These are phyloP conservation scores for Penicillium sp. DNA, from an alignment of 2,329 filamentous ascomycete species.

Conservation along the genomic window DNA sequence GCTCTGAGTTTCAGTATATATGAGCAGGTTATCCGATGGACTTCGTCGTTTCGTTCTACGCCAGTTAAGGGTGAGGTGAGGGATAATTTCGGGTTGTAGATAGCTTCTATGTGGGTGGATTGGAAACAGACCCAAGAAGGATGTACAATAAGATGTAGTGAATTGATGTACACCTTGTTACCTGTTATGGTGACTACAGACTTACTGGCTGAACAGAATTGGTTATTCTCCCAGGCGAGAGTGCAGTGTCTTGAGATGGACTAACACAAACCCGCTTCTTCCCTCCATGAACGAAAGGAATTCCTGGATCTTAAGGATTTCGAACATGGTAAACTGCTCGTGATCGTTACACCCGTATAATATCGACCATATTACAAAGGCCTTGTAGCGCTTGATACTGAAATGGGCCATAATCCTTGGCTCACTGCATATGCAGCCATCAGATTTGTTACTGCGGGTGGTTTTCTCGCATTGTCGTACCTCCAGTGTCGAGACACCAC, in stretches of 20 bases:
- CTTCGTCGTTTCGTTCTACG: background rate
- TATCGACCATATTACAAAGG: background rate
- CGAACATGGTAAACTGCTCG: background rate
- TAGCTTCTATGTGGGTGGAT: too few species aligned
- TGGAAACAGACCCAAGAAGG: too few species aligned
- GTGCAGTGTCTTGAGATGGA: too few species aligned
- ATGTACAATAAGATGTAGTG: too few species aligned
- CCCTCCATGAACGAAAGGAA: background rate
- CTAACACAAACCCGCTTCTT: too few species aligned
- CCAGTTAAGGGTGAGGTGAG: too few species aligned
- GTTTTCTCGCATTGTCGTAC: conserved; percentile 19
- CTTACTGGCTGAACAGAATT: too few species aligned
- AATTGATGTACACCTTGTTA: too few species aligned
- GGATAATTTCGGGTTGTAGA: background rate
- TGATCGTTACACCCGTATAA: background rate
- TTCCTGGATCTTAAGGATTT: background rate
- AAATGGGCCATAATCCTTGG: background rate
- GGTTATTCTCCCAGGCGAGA: too few species aligned
- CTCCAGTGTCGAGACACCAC: conserved; percentile 18
- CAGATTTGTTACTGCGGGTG: conserved; percentile 15
- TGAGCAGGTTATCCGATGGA: conserved; percentile 21
- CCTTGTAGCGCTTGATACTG: conserved; percentile 1
- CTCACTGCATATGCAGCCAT: conserved; percentile 19
- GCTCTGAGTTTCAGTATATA: conserved; percentile 25
- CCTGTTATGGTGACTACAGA: too few species aligned